A percentile compares a stretch with the other conserved stretches of the same genome.
phyloP scores from a whole-genome alignment of 2,329 filamentous ascomycete species.

The Fusarium neocosmosporiellum region DNA sequence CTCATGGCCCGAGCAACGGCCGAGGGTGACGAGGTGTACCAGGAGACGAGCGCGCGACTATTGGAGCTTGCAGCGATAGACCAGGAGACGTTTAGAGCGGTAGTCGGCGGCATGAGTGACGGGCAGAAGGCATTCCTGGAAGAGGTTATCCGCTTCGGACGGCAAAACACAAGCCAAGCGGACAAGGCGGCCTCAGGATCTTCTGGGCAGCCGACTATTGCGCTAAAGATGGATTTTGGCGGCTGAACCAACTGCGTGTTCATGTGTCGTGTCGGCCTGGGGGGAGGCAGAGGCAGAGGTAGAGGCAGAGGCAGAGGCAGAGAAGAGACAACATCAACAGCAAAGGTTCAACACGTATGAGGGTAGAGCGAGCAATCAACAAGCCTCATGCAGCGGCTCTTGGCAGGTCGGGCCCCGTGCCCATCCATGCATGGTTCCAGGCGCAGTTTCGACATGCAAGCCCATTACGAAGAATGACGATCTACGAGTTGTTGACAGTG shows the following conservation, averaged over 20 bases:
- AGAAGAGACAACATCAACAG: not conserved
- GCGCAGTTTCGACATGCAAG: slow-evolving; percentile 4
- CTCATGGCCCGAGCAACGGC: slow-evolving; percentile 78
- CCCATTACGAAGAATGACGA: slow-evolving; percentile 14
- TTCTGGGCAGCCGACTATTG: slow-evolving; percentile 81
- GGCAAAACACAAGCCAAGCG: slow-evolving; percentile 56
- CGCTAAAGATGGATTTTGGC: slow-evolving; percentile 93
- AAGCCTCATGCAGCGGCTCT: slow-evolving; percentile 15
- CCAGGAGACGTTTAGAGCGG: slow-evolving; percentile 76
- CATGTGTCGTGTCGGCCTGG: slow-evolving; percentile 9
- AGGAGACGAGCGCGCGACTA: slow-evolving; percentile 80
- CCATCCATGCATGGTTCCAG: not conserved
- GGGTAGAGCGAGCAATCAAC: slow-evolving; percentile 3
- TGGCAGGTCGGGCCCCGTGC: slow-evolving; percentile 13
- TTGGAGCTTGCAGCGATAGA: slow-evolving; percentile 85
- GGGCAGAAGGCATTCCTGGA: slow-evolving; percentile 83
- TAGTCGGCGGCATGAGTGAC: slow-evolving; percentile 77
- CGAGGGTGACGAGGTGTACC: slow-evolving; percentile 70
- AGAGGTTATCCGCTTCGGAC: slow-evolving; percentile 77
- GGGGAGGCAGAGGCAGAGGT: not conserved
- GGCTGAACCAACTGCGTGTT: slow-evolving; percentile 43
- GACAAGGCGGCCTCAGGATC: slow-evolving; percentile 55
- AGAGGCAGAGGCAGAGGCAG: not conserved
- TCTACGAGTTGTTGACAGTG: not conserved
- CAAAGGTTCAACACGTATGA: slow-evolving; percentile 2